Base-by-base conservation (phyloP, 2,329 filamentous ascomycete genomes). In the Sphaerulina musiva region DNA sequence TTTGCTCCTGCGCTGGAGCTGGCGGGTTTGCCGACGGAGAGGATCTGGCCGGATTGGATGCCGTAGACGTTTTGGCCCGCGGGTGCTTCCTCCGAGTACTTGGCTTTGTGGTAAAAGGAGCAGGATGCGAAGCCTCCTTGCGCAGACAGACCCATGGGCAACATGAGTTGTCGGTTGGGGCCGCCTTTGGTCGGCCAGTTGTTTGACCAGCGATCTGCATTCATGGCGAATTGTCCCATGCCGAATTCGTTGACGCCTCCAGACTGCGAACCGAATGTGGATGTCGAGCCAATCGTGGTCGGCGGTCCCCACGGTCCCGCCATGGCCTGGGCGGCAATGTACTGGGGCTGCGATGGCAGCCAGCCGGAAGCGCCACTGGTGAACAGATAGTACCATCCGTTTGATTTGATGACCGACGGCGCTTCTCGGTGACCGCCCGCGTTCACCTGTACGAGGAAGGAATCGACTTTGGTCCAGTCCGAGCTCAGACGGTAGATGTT, bases 401-500 rank as follows among this genome's bases (percentile, higher is more conserved):
- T 54, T 10, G 41, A 45, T n/a, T 56, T 56, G 12, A 59, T 53
- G 17, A 63, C 55, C 4, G 59, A 52, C 20, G 59, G 61, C 7
- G 61, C 61, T 51, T 63, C 59, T 12, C 59, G 48, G 40, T 50
- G 46, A 8, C 51, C 46, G 14, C 51, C 51, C 4, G 53, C 40
- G 36, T 59, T 58, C 1, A 63, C 59, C 43, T 57, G 56, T 2
- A 52, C 53, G 14, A 59, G 26, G 12, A 56, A 42, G 17, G 48
- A 46, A 12, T 59, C 53, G 14, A 63, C 52, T 0, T 51, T 46
- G 31, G 56, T 59, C 61, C 59, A 62, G 11, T 59, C 50, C 26
- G 53, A 32, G 11, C 41, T 59, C n/a, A 63, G 44, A n/a, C 55
- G 50, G 48, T 63, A 63, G 14, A 63, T 58, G 29, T 61, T 61